Evolutionary conservation across 306 rosid genomes (phyloP), one percentile per base, ranked within the genome.

Genomic region (Ziziphus jujuba): DNA sequence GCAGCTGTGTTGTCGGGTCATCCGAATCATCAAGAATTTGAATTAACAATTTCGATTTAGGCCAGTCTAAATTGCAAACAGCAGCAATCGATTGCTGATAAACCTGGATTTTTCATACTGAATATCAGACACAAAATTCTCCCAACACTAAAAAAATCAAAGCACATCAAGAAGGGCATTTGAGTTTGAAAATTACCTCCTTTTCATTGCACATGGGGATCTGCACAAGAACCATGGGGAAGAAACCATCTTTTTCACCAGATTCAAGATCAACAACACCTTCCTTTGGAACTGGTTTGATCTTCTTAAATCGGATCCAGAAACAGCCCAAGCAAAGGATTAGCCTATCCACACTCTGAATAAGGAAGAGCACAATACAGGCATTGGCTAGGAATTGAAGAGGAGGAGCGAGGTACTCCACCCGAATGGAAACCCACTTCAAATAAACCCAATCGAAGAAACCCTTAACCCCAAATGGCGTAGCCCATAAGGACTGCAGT

Each of bases 121-220:
- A 25, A 49, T 69, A 50, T 48, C 67, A 52, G 49, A 62, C 25
- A n/a, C 45, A 70, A 56, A 73, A 52, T 23, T 65, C 64, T 11
- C 9, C 9, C 9, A 48, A 56, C n/a, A 15, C 4, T 1, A 43
- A 45, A 17, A 1, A 15, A 19, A 4, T 15, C 50, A 21, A 33
- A 2, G 44, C 3, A 44, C n/a, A n/a, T n/a, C n/a, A n/a, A 28
- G 50, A 23, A 49, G 44, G 2, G 12, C 17, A 20, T 22, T 20
- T 1, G 24, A 13, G 23, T 10, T n/a, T 20, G 33, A 38, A 24
- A 12, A 14, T 74, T 77, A 89, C 98, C 95, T 91, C 96, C 59
- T 58, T 89, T 75, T 92, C 97, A 53, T 90, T 90, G 71, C 97
- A 90, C 99, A 90, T 93, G 78, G 99, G 99, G 82, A 93, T 93